A percentile compares a stretch with the other conserved stretches of the same genome.
Evolutionary conservation across 78 protist species (phyloP).

Genomic region (Dictyostelium firmibasis): DNA sequence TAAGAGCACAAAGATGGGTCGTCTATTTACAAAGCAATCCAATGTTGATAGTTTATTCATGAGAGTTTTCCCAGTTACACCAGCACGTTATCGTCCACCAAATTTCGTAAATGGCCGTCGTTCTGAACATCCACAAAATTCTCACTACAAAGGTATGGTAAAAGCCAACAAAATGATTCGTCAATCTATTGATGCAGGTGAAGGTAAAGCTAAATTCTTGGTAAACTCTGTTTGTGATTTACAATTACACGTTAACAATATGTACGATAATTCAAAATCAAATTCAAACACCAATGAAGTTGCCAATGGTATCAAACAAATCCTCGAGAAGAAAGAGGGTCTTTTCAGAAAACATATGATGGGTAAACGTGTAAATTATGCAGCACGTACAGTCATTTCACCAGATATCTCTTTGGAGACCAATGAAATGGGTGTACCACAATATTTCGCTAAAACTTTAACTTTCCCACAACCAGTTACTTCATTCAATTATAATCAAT

Average conservation of each 20-base stretch:
- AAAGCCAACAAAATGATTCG: slow-evolving; percentile 1
- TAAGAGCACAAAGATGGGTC: neutral
- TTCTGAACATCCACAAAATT: slow-evolving; percentile 30
- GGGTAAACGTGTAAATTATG: slow-evolving; percentile 99
- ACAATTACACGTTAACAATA: slow-evolving; percentile 83
- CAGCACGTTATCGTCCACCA: slow-evolving; percentile 56
- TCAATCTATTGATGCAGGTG: slow-evolving; percentile 8
- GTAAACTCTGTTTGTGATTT: slow-evolving; percentile 71
- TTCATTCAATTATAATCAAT: slow-evolving; percentile 35
- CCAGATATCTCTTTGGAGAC: slow-evolving; percentile 96
- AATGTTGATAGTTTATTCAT: slow-evolving; percentile 33
- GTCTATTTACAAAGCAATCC: neutral
- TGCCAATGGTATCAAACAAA: slow-evolving; percentile 92
- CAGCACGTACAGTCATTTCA: slow-evolving; percentile 98
- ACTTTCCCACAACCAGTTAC: slow-evolving; percentile 85
- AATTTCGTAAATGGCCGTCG: slow-evolving; percentile 37
- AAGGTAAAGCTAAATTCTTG: slow-evolving; percentile 44
- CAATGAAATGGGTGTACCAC: slow-evolving; percentile 94
- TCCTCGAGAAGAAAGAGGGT: slow-evolving; percentile 98
- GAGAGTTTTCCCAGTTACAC: slow-evolving; percentile 54
- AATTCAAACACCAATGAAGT: neutral
- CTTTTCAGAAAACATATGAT: slow-evolving; percentile 99
- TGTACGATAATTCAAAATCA: slow-evolving; percentile 75
- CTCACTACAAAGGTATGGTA: slow-evolving; percentile 49
- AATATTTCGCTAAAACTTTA: slow-evolving; percentile 58